A percentile compares a stretch with the other conserved stretches of the same genome.
These are phyloP conservation scores for Fusarium xyrophilum DNA, from an alignment of 2,329 filamentous ascomycete genomes.

Conservation along the genomic window DNA sequence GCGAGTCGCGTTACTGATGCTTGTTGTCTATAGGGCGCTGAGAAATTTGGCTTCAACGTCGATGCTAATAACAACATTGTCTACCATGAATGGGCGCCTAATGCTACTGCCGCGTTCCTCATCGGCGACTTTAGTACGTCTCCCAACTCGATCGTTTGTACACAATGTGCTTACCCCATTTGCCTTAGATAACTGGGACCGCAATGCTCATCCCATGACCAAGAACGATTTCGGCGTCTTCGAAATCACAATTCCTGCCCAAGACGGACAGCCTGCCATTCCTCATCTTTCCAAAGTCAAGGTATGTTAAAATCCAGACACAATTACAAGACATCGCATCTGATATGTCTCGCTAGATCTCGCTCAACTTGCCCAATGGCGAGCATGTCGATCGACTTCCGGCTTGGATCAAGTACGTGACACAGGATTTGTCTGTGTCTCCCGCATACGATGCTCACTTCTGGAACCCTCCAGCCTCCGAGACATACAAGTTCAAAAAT, in stretches of 20 bases:
- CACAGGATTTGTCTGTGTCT: slow-evolving; percentile 87
- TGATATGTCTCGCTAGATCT: slow-evolving; percentile 64
- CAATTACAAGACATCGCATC: not conserved
- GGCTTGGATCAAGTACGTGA: slow-evolving; percentile 97
- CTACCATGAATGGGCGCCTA: slow-evolving; percentile 97
- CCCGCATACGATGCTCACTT: slow-evolving; percentile 94
- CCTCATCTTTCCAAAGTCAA: slow-evolving; percentile 96
- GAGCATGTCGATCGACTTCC: slow-evolving; percentile 87
- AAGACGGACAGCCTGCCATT: slow-evolving; percentile 78
- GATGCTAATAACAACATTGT: slow-evolving; percentile 81
- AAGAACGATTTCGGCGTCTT: slow-evolving; percentile 87
- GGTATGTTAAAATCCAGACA: slow-evolving; percentile 56
- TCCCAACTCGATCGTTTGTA: not conserved
- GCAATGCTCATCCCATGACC: slow-evolving; percentile 83
- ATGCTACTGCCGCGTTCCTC: slow-evolving; percentile 81
- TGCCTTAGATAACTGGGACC: slow-evolving; percentile 79
- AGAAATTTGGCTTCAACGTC: slow-evolving; percentile 86
- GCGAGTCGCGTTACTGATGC: slow-evolving; percentile 8
- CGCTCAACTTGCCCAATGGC: slow-evolving; percentile 78
- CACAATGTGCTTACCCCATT: slow-evolving; percentile 39
- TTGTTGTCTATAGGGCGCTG: slow-evolving; percentile 68
- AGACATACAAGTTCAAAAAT: slow-evolving; percentile 87
- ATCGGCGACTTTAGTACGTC: slow-evolving; percentile 91
- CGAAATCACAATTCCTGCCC: slow-evolving; percentile 77
- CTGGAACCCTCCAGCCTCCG: slow-evolving; percentile 85